Evolutionary conservation across 1,139 yeast genomes (phyloP).

Genomic region (Pichia sp.): DNA sequence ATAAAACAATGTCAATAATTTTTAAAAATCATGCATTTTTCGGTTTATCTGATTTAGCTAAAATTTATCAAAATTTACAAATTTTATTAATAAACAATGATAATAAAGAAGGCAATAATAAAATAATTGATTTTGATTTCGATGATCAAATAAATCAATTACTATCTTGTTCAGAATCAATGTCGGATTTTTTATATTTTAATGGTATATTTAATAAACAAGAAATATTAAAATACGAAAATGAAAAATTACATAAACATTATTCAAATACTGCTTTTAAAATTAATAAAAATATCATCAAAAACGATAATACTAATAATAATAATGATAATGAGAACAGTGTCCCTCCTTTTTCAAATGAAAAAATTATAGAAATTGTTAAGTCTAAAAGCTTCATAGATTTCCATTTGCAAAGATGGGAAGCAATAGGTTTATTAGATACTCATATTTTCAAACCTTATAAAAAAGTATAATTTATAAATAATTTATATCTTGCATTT

Average conservation of each 20-base stretch:
- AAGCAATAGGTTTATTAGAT: slow-evolving; percentile 20
- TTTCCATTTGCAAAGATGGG: slow-evolving; percentile 22
- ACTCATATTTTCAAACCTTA: slow-evolving; percentile 18
- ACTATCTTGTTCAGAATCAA: slow-evolving; percentile 15
- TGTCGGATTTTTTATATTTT: slow-evolving; percentile 16
- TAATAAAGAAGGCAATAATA: not conserved
- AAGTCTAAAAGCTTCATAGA: slow-evolving; percentile 18
- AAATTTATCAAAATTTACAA: not conserved
- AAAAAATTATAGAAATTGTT: slow-evolving; percentile 15
- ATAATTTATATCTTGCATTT: not conserved
- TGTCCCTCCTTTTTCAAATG: not conserved
- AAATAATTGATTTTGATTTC: not conserved
- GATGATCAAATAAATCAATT: not conserved
- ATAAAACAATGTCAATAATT: not conserved
- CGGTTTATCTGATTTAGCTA: not conserved
- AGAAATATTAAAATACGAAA: slow-evolving; percentile 11
- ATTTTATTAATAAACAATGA: not conserved
- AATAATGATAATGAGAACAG: not conserved
- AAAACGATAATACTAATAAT: not conserved
- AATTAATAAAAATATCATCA: not conserved
- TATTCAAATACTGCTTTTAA: not conserved
- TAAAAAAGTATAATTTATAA: not conserved
- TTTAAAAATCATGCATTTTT: not conserved
- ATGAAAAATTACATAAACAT: slow-evolving; percentile 4
- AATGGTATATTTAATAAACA: slow-evolving; percentile 15